Percentiles rank a stretch among this genome's conserved stretches.
phyloP scores from a whole-genome alignment of 306 rosid genomes.

The Fragaria vesca region DNA sequence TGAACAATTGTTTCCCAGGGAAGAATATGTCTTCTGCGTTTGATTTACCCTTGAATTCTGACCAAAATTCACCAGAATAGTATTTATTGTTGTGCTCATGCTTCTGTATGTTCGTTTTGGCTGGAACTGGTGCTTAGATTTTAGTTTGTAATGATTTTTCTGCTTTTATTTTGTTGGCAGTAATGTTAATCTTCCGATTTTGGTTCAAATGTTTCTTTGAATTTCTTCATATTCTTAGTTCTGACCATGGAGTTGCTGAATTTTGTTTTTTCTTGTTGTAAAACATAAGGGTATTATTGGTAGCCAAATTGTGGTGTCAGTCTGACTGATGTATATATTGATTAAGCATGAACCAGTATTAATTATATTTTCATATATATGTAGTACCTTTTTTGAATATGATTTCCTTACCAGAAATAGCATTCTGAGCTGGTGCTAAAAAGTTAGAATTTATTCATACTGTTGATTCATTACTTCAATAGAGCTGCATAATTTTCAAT shows the following conservation, averaged over 20 bases:
- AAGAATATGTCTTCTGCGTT: not conserved
- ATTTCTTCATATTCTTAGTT: not conserved
- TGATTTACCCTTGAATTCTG: not conserved
- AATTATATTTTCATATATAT: not conserved
- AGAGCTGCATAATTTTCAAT: not conserved
- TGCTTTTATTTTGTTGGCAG: not conserved
- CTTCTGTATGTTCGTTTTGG: not conserved
- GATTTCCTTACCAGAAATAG: not conserved
- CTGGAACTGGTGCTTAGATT: slow-evolving; percentile 2
- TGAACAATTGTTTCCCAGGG: not conserved
- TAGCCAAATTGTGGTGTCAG: not conserved
- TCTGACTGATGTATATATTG: not conserved
- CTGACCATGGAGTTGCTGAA: not conserved
- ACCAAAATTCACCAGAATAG: not conserved
- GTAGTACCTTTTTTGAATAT: not conserved
- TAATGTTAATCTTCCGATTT: not conserved
- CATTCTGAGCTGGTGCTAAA: not conserved
- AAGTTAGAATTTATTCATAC: not conserved
- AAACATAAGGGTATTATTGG: not conserved
- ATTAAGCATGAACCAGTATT: slow-evolving; percentile 4
- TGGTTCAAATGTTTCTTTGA: slow-evolving; percentile 8
- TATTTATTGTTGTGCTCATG: not conserved
- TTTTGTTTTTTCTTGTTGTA: not conserved
- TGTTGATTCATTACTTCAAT: slow-evolving; percentile 1
- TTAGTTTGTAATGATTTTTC: not conserved